Base-by-base conservation (phyloP, 31 red algal genomes). In the Bonnemaisonia californica region DNA sequence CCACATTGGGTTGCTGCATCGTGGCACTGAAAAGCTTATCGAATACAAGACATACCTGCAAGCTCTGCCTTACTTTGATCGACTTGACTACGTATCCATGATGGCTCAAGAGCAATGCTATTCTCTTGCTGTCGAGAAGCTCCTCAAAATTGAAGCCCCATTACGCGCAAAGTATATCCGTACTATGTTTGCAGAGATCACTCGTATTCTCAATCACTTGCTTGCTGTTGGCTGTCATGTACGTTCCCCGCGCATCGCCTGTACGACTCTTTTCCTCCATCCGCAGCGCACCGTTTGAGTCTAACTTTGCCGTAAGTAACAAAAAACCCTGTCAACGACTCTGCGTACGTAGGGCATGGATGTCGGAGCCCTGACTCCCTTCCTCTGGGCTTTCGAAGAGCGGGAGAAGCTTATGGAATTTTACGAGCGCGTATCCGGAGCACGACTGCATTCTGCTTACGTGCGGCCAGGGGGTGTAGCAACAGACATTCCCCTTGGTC, bases 21-120 rank as follows among this genome's bases (percentile, higher is more conserved):
- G 98, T 60, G 98, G 98, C 29, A 99, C 98, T 2, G 98, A 99
- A 86, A 99, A 99, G 84, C 90, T 99, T 23, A 96, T 99, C 35
- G 98, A 99, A 67, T 87, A 96, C 84, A 99, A 99, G 83, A 96
- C 90, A 2, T 99, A 94, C 57, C 42, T 95, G 42, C 98, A 97
- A 74, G 94, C 98, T 48, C 76, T 99, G n/a, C 93, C 93, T 1
- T 99, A 99, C 71, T 96, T 99, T 88, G 98, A 99, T 78, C 86
- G 98, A 34, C 82, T 99, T 13, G 98, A 99, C 74, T 99, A 99
- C 62, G 94, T 96, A 22, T 99, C 98, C 13, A 97, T 99, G 91
- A 85, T 99, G 88, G 90, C 86, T 67, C 94, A 99, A 57, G 94
- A 99, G 75, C 98, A 99, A 65, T 94, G 87, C 63, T 99, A 94